Evolutionary conservation across 176 grass and related monocot genomes (phyloP), one percentile per base, ranked within the genome.

Genomic region (Olyra latifolia): DNA sequence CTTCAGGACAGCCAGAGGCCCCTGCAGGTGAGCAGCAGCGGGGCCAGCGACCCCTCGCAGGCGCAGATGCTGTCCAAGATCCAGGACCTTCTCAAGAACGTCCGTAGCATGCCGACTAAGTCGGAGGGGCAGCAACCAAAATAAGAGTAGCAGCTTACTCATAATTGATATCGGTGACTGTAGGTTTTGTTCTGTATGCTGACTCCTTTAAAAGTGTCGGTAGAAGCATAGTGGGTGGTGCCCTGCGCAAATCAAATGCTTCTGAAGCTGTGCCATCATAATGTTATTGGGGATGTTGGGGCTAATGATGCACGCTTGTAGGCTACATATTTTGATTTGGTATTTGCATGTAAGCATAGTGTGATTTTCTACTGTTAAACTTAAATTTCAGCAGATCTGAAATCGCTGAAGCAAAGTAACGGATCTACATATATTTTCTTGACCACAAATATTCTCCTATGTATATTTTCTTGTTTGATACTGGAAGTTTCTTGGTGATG

Each of bases 1-100:
- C 93, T 91, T 38, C 97, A 99, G 82, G 97, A 99, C 10, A 85
- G 83, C 48, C 91, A 87, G 14, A 82, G 65, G 74, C 81, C 84
- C 8, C 45, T 29, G 4, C 75, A 68, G 19, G 84, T 32, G 4
- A 71, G 77, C 19, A 71, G 83, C 78, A 72, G 83, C 29, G 75
- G 50, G 0, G 44, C 38, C 7, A 41, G 76, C 0, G 88, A 97
- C 4, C 74, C 88, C 5, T 52, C 94, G 0, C 94, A 86, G 78
- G 84, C 82, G n/a, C 42, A 89, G 83, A 94, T 97, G 92, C 87
- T 97, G 45, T 92, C 87, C 71, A 94, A 94, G 40, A 97, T 97
- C 55, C 89, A 97, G 79, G 95, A 97, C 76, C 87, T 97, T 80
- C 83, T 97, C 79, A 97, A 97, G 82, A 97, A 92, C 43, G 87